Base-by-base conservation (phyloP, 1,139 yeast genomes). In the Pichia sp. region DNA sequence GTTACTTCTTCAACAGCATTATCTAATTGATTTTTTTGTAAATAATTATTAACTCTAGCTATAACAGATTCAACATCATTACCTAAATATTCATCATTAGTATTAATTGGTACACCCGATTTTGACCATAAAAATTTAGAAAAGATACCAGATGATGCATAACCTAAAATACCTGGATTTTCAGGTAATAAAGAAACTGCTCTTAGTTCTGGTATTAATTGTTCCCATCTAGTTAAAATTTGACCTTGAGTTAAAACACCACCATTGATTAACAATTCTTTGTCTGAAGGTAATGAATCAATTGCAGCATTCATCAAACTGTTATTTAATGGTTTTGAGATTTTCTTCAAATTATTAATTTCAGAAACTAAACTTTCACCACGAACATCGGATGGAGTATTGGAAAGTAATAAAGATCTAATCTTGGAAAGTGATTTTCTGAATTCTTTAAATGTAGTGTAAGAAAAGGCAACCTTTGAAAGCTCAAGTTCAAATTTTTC, bases 81-180 rank as follows among this genome's bases (percentile, higher is more conserved):
- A 46, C 95, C 96, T 45, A 78, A 75, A 32, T 76, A 74, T 57
- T 73, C 58, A 40, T 63, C 61, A 66, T 50, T 50, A 18, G 59
- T 50, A 48, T 56, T 57, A 25, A 58, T 56, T 50, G 89, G 85
- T 42, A 74, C 74, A 43, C 89, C 90, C 43, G 70, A 64, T 65
- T 83, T 83, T 44, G 76, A 66, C 59, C 88, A 74, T 60, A 92
- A 74, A 51, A 90, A 76, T 61, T 79, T 79, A 44, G 96, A 85
- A 63, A 90, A 86, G 8, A 88, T 51, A 55, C 76, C 70, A 11
- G 97, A 90, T 8, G 95, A 77, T 46, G 89, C 67, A 67, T 92
- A 97, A 40, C 97, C 97, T 59, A 92, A 78, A 51, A 92, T 78
- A 61, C 98, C 98, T 34, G 98, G 96, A 65, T 90, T 86, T 59